These are phyloP conservation scores for Fusarium sublunatum DNA, from an alignment of 2,329 filamentous ascomycete species.

Conservation along the genomic window DNA sequence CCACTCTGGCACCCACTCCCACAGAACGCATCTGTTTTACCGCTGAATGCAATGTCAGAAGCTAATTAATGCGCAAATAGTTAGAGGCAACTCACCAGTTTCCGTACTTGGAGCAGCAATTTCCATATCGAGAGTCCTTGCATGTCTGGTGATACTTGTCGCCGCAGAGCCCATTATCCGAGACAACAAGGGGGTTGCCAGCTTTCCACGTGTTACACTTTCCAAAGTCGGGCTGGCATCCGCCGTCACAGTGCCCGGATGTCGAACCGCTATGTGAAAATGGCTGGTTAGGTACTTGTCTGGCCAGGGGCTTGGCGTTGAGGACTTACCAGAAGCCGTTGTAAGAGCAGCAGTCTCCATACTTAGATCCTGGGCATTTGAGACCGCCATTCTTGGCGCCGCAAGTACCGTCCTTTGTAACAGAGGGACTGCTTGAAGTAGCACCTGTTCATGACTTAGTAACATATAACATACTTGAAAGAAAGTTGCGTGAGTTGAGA, in stretches of 20 bases:
- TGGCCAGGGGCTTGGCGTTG: no score
- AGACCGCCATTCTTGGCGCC: constrained; percentile 44
- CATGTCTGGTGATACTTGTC: constrained; percentile 36
- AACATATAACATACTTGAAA: neutral
- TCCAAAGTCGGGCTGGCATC: constrained; percentile 50
- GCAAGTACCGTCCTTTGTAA: constrained; percentile 49
- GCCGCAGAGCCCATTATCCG: constrained; percentile 36
- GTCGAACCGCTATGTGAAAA: constrained; percentile 3
- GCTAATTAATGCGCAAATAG: neutral
- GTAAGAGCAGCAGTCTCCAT: constrained; percentile 54
- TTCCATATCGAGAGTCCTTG: constrained; percentile 29
- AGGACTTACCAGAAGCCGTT: constrained; percentile 50
- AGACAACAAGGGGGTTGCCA: constrained; percentile 23
- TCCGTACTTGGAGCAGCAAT: constrained; percentile 26
- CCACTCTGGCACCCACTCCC: constrained; percentile 13
- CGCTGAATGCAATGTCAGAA: constrained; percentile 5
- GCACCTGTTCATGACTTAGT: constrained; percentile 13
- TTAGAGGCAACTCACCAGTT: constrained; percentile 13
- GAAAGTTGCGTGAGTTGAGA: neutral
- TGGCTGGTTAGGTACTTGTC: neutral
- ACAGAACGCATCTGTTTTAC: constrained; percentile 26
- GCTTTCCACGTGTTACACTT: constrained; percentile 41
- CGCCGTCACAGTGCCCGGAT: constrained; percentile 46
- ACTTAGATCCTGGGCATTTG: constrained; percentile 49
- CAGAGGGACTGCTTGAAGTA: neutral